Conservation (phyloP, 2,329 filamentous ascomycete genomes). For the Canariomyces notabilis region DNA sequence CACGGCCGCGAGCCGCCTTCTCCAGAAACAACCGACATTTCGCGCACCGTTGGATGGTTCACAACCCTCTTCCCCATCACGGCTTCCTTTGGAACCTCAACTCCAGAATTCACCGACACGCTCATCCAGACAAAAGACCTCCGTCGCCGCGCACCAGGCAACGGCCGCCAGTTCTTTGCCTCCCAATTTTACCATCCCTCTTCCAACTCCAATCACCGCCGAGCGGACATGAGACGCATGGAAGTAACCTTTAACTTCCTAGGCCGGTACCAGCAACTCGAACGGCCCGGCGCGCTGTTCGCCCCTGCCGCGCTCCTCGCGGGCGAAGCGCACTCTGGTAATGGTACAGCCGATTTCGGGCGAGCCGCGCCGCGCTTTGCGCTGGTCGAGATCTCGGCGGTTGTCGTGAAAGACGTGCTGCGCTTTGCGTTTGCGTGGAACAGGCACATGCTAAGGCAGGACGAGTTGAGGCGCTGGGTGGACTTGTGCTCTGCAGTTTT, state of each 20-base stretch:
- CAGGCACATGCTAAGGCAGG: conserved; percentile 41
- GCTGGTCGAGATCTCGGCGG: conserved; percentile 48
- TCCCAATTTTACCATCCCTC: conserved; percentile 31
- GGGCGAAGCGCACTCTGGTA: conserved; percentile 18
- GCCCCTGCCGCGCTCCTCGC: conserved; percentile 26
- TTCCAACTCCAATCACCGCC: no score
- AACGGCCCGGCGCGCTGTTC: conserved; percentile 31
- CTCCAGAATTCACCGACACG: conserved; percentile 11
- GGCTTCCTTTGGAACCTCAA: conserved; percentile 10
- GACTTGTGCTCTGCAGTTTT: conserved; percentile 30
- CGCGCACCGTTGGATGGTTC: conserved; percentile 42
- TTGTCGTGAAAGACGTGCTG: conserved; percentile 41
- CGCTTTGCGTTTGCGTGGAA: conserved; percentile 49
- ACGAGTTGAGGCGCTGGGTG: conserved; percentile 39
- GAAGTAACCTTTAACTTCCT: conserved; percentile 48
- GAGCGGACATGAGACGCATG: conserved; percentile 28
- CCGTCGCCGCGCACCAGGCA: conserved; percentile 30
- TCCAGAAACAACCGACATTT: conserved; percentile 29
- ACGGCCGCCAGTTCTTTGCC: conserved; percentile 37
- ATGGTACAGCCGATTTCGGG: conserved; percentile 22
- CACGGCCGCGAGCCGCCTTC: conserved; percentile 38
- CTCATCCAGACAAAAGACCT: conserved; percentile 31
- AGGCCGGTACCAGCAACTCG: conserved; percentile 41
- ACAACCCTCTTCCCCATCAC: conserved; percentile 37
- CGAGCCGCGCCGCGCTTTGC: conserved; percentile 25